These are phyloP conservation scores for Dichomitus squalens DNA, from an alignment of 1,284 basidiomycete genomes.

Conservation along the genomic window DNA sequence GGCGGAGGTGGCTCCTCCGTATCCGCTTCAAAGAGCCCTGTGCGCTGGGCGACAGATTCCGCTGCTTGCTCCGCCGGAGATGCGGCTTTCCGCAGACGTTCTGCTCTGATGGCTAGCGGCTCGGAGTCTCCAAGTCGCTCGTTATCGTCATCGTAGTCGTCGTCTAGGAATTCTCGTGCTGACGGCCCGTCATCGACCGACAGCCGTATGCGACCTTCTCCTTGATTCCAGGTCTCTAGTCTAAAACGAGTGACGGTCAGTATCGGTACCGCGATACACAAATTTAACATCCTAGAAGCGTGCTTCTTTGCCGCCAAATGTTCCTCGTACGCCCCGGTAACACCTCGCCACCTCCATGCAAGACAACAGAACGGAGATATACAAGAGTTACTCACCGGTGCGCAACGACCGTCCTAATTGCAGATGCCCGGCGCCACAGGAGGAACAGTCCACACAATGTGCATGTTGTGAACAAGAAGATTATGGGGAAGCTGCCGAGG, in stretches of 20 bases:
- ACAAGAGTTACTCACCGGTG: conserved; percentile 52
- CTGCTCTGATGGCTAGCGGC: conserved; percentile 26
- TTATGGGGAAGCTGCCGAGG: conserved; percentile 53
- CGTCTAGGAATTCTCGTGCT: conserved; percentile 62
- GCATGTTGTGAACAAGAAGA: conserved; percentile 63
- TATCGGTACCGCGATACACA: neutral
- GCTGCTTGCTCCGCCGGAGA: neutral
- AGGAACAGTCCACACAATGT: conserved; percentile 62
- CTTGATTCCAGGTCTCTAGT: conserved; percentile 56
- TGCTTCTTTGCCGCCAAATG: neutral
- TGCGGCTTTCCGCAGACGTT: conserved; percentile 15
- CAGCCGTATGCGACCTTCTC: conserved; percentile 65
- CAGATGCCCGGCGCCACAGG: conserved; percentile 64
- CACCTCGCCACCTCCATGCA: neutral
- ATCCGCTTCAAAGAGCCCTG: conserved; percentile 15
- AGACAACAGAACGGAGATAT: neutral
- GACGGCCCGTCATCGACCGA: conserved; percentile 75
- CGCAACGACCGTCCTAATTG: conserved; percentile 60
- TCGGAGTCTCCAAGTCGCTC: conserved; percentile 32
- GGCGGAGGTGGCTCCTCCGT: conserved; percentile 16
- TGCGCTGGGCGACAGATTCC: neutral
- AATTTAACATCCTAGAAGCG: neutral
- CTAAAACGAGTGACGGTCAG: conserved; percentile 35
- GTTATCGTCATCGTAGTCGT: conserved; percentile 57
- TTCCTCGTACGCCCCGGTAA: neutral